Evolutionary conservation across 331 rosid species (phyloP).

Genomic region (Acacia pycnantha): DNA sequence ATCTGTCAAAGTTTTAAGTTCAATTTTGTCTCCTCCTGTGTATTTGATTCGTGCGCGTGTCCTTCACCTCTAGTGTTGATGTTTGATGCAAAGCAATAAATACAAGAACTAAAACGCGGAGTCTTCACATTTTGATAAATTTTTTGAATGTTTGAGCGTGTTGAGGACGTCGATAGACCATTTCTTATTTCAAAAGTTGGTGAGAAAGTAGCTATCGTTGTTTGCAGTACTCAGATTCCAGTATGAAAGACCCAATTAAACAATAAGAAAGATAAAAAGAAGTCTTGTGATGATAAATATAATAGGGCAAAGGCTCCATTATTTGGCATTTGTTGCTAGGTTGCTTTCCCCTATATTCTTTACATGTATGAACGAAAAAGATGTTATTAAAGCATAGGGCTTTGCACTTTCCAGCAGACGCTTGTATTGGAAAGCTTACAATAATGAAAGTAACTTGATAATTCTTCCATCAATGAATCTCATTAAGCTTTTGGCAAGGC

Average conservation of each 20-base stretch:
- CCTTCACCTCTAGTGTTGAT: background rate
- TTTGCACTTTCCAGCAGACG: constrained; percentile 3
- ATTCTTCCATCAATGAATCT: constrained; percentile 13
- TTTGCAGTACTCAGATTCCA: background rate
- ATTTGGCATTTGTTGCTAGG: background rate
- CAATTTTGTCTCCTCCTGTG: background rate
- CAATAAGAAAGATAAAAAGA: background rate
- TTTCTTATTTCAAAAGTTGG: background rate
- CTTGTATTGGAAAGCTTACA: constrained; percentile 21
- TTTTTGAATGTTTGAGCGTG: background rate
- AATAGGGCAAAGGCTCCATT: constrained; percentile 4
- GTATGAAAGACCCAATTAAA: background rate
- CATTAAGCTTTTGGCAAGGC: constrained; percentile 9
- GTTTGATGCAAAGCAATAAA: background rate
- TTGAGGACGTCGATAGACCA: background rate
- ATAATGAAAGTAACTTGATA: constrained; percentile 4
- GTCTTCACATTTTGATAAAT: background rate
- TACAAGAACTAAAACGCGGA: background rate
- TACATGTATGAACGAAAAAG: background rate
- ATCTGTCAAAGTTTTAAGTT: constrained; percentile 1
- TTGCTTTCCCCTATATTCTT: background rate
- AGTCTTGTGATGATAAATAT: constrained; percentile 2
- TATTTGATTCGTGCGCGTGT: background rate
- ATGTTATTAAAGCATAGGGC: constrained; percentile 15
- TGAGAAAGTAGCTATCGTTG: background rate